phyloP scores from a whole-genome alignment of 352 stramenopile species.

The Phytopythium aichiense region DNA sequence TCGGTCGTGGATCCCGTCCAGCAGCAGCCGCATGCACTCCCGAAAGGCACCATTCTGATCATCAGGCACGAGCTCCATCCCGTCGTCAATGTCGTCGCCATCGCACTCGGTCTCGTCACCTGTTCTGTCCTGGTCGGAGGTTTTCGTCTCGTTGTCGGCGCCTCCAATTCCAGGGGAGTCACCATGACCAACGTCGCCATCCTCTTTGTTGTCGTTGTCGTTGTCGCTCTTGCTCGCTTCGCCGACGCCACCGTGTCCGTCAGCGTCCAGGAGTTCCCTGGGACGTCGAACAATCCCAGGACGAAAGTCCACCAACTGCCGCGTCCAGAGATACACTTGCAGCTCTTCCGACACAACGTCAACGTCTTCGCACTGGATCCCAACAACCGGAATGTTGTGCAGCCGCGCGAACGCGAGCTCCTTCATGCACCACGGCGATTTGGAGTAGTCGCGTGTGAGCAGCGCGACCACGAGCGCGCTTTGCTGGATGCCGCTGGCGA shows the following conservation, averaged over 20 bases:
- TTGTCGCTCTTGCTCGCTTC: background rate
- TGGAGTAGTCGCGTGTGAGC: conserved; percentile 70
- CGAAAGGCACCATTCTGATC: conserved; percentile 65
- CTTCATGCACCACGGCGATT: conserved; percentile 86
- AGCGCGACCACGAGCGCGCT: conserved; percentile 71
- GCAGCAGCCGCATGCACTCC: conserved; percentile 57
- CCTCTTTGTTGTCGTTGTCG: background rate
- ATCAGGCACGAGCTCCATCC: conserved; percentile 23
- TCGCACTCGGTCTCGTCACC: conserved; percentile 4
- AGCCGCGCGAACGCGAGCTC: conserved; percentile 83
- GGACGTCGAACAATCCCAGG: conserved; percentile 24
- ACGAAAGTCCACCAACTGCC: conserved; percentile 79
- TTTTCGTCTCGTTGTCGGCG: conserved; percentile 8
- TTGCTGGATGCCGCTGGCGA: conserved; percentile 68
- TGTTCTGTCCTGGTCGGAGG: background rate
- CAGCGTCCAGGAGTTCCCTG: background rate
- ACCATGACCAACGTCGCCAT: conserved; percentile 3
- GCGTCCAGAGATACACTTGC: conserved; percentile 85
- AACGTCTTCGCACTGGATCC: conserved; percentile 80
- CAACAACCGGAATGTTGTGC: conserved; percentile 82
- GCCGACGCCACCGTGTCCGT: background rate
- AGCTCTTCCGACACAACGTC: conserved; percentile 71
- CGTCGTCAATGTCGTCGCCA: conserved; percentile 7
- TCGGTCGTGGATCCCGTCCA: conserved; percentile 81
- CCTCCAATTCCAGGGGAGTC: background rate